Conservation (phyloP, 2,329 filamentous ascomycete species). For the Cucurbitaria berberidis region DNA sequence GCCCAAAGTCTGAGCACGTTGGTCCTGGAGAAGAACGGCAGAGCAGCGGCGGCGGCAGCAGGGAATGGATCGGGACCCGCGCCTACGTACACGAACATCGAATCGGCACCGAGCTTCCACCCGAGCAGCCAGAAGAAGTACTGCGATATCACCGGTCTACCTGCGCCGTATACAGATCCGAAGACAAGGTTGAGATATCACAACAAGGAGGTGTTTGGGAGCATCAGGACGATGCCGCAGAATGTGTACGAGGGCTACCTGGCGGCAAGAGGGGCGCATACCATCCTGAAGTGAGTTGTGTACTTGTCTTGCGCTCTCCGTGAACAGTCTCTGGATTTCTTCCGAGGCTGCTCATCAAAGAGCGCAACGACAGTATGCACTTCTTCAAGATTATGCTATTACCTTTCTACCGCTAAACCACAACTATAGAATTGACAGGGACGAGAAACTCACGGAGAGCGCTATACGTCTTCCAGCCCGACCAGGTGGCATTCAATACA, state of each 20-base stretch:
- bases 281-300: conserved; percentile 77
- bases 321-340: not conserved
- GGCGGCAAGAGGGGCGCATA: conserved; percentile 89
- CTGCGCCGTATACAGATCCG: conserved; percentile 91
- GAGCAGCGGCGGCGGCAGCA: conserved; percentile 35
- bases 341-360: not conserved
- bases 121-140: conserved; percentile 83
- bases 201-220: conserved; percentile 86
- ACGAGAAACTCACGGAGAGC: not conserved
- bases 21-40: conserved; percentile 80
- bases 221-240: conserved; percentile 80
- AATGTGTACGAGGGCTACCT: conserved; percentile 86
- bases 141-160: conserved; percentile 92
- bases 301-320: not conserved
- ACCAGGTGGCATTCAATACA: not conserved
- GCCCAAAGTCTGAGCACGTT: conserved; percentile 85
- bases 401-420: not conserved
- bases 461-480: not conserved
- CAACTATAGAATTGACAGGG: not conserved
- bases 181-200: conserved; percentile 94
- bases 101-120: conserved; percentile 85
- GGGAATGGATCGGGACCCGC: conserved; percentile 59
- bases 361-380: not conserved
- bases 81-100: conserved; percentile 95
- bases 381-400: not conserved